Base-by-base conservation (phyloP, 352 stramenopile species). In the Pythium sukuiense region DNA sequence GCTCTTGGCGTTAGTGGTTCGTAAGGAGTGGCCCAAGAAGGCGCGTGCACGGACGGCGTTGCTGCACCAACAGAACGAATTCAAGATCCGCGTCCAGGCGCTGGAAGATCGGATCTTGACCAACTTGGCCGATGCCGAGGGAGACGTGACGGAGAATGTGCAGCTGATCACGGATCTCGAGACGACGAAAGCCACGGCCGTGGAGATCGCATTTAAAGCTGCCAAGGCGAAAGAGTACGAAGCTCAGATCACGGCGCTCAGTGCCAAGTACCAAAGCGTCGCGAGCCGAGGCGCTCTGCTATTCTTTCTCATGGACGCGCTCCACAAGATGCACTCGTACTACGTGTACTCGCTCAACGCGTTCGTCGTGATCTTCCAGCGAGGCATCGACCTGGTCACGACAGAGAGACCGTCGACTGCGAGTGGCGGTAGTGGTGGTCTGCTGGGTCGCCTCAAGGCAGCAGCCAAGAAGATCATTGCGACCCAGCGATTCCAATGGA, bases 271-370 rank as follows among this genome's bases (percentile, higher is more conserved):
- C 67, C 80, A 95, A n/a, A 79, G 83, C 1, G 95, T 98, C 18
- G 95, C 94, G 6, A 84, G 72, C 29, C 82, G 95, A n/a, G 92
- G 90, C 11, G 90, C 92, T n/a, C 69, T 98, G 65, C 77, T 98
- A 3, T 98, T 98, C 74, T 98, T 98, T 76, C 73, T 98, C 48
- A 97, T 98, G 87, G 93, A 97, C 67, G 87, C 89, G 9, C 75
- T 98, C 37, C 65, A 92, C 48, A 96, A 93, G 33, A 92, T 98
- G 57, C 93, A 98, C 67, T 85, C 92, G 55, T 98, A 98, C 74
- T 98, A 98, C 67, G 94, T 97, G 57, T 98, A 98, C 66, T 98
- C 90, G 14, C 77, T 98, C 29, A 97, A 97, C 60, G 92, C 95
- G 5, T 99, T 98, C 70, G 95, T 97, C 11, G 88, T 95, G 20